phyloP scores from a whole-genome alignment of 148 eudicot genomes.

The Fallopia convolvulus region DNA sequence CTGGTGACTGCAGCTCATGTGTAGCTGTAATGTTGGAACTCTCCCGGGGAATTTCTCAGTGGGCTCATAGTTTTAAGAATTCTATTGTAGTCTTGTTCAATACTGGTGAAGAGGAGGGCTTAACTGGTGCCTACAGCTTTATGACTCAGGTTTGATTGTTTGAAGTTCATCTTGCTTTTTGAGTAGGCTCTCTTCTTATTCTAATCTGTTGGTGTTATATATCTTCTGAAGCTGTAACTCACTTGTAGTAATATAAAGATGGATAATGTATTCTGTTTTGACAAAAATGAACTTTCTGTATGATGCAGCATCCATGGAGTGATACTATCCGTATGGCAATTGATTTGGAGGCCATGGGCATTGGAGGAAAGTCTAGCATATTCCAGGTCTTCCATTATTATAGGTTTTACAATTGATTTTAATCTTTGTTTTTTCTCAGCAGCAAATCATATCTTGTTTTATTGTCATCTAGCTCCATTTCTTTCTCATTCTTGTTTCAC shows the following conservation, averaged over 20 bases:
- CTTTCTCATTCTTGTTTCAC: neutral
- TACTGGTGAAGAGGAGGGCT: slow-evolving; percentile 96
- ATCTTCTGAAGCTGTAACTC: neutral
- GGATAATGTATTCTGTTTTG: slow-evolving; percentile 1
- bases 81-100: slow-evolving; percentile 85
- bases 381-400: slow-evolving; percentile 55
- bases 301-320: slow-evolving; percentile 93
- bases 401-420: neutral
- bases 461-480: neutral
- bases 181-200: neutral
- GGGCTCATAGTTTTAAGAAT: slow-evolving; percentile 92
- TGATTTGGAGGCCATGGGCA: slow-evolving; percentile 96
- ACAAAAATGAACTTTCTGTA: slow-evolving; percentile 13
- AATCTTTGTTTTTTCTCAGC: neutral
- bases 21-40: slow-evolving; percentile 94
- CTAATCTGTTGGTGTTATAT: neutral
- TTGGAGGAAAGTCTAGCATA: slow-evolving; percentile 77
- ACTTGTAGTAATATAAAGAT: neutral
- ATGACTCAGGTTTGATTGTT: slow-evolving; percentile 84
- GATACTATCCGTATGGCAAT: slow-evolving; percentile 69
- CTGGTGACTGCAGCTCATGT: slow-evolving; percentile 98
- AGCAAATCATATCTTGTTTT: neutral
- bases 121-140: slow-evolving; percentile 97
- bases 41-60: slow-evolving; percentile 86
- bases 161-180: neutral